Percentiles rank a stretch among this genome's conserved stretches.
Evolutionary conservation across 768 basidiomycete species (phyloP).

Genomic region (Boletus sp.): DNA sequence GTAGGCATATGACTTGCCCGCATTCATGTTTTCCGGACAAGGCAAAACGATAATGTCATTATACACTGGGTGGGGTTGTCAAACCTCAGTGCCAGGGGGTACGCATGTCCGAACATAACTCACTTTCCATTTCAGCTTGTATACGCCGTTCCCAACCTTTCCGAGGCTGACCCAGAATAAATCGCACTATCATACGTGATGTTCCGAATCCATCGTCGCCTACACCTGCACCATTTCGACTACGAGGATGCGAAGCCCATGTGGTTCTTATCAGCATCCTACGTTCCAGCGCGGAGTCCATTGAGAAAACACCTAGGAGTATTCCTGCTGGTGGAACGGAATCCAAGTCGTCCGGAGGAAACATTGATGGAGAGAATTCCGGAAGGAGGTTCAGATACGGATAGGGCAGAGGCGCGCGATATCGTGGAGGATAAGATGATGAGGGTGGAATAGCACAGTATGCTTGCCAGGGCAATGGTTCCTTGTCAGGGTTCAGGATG

Average conservation of each 20-base stretch:
- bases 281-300: constrained; percentile 81
- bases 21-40: constrained; percentile 92
- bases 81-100: constrained; percentile 3
- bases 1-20: constrained; percentile 88
- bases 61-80: constrained; percentile 50
- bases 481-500: constrained; percentile 94
- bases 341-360: constrained; percentile 76
- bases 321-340: constrained; percentile 78
- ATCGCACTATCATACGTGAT: constrained; percentile 82
- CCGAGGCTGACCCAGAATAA: constrained; percentile 83
- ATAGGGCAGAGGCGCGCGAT: constrained; percentile 41
- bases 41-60: constrained; percentile 86
- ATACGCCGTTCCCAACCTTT: constrained; percentile 78
- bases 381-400: constrained; percentile 36
- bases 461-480: constrained; percentile 89
- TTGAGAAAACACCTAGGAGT: constrained; percentile 87
- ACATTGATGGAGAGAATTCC: constrained; percentile 38
- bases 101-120: constrained; percentile 30
- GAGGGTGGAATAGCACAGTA: constrained; percentile 77
- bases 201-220: constrained; percentile 74
- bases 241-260: constrained; percentile 83
- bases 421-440: constrained; percentile 42
- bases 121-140: constrained; percentile 88
- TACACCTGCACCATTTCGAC: constrained; percentile 67
- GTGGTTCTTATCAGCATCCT: constrained; percentile 85